Percentiles rank a stretch among this genome's conserved stretches.
These are phyloP conservation scores for Bolboschoenoplectus hybrid DNA, from an alignment of 202 grass and related monocot species.

Conservation along the genomic window DNA sequence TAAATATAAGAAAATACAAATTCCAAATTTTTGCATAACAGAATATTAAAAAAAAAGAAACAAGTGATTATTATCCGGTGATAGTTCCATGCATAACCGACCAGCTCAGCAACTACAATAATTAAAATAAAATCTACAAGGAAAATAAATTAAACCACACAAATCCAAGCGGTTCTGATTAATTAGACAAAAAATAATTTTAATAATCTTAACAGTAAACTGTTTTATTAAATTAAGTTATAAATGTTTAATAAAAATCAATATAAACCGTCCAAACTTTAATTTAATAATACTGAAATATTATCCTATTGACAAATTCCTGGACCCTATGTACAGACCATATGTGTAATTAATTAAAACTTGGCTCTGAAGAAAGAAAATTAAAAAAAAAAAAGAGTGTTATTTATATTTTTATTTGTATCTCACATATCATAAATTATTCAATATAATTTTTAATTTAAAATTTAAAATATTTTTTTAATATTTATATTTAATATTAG, in stretches of 20 bases:
- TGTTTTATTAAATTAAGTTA: not conserved
- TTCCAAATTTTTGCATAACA: too few relatives aligned
- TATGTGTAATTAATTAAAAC: not conserved
- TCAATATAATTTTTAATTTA: too few relatives aligned
- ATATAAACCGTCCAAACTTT: not conserved
- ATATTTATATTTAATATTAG: too few relatives aligned
- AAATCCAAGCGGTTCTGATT: not conserved
- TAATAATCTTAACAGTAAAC: not conserved
- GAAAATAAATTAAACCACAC: not conserved
- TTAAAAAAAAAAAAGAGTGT: too few relatives aligned
- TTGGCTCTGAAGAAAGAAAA: too few relatives aligned
- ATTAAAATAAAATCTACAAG: not conserved
- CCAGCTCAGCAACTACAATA: not conserved
- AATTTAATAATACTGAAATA: not conserved
- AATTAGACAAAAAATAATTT: not conserved
- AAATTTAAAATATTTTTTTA: too few relatives aligned
- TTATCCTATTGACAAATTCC: not conserved
- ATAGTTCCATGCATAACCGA: not conserved
- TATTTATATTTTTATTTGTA: too few relatives aligned
- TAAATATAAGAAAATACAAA: too few relatives aligned
- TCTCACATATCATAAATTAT: too few relatives aligned
- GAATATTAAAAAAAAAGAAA: not conserved
- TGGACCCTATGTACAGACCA: not conserved
- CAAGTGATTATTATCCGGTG: not conserved
- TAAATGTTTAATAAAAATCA: not conserved